Base-by-base conservation (phyloP, 495 filamentous ascomycete genomes). In the Halenospora varia region DNA sequence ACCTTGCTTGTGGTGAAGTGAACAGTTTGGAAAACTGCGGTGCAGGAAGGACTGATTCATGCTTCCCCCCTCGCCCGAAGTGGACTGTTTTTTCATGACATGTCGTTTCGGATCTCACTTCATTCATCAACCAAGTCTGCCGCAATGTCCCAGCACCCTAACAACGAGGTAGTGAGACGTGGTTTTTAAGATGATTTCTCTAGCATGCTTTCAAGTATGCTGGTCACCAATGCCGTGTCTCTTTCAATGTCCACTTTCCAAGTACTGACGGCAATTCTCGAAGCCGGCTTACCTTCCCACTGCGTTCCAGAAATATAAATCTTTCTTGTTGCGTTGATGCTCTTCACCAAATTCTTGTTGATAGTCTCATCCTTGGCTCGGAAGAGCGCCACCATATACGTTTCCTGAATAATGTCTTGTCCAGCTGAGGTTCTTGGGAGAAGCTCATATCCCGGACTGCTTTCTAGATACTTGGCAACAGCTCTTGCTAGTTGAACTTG, bases 221-320 rank as follows among this genome's bases (percentile, higher is more conserved):
- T 64, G 63, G 62, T 75, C 10, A 87, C 74, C 4, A 82, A 56
- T 25, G 61, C 68, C n/a, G 81, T 53, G 64, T 88, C 86, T 54
- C 73, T 55, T 20, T 81, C 75, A 1, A 75, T 73, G 53, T 85
- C 75, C 11, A 85, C 80, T 60, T 81, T 78, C 92, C 93, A 97
- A 62, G 88, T 96, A 10, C 86, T 83, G 29, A 96, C 85, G 0
- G 93, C 93, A 62, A 96, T 80, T 20, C 93, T 77, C 61, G 81
- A 85, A 17, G 91, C 92, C 48, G 86, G 81, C 52, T 73, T 63
- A 0, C 86, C 86, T 39, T 83, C 71, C 90, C 90, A 97, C 49
- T 73, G 75, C 2, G 88, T 96, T 10, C 90, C 88, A 41, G 87
- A 89, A 2, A 96, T 89, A 68, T 89, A 96, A 65, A 96, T 88